These are phyloP conservation scores for Flaveria sonorensis DNA, from an alignment of 129 eudicot species.

Conservation along the genomic window DNA sequence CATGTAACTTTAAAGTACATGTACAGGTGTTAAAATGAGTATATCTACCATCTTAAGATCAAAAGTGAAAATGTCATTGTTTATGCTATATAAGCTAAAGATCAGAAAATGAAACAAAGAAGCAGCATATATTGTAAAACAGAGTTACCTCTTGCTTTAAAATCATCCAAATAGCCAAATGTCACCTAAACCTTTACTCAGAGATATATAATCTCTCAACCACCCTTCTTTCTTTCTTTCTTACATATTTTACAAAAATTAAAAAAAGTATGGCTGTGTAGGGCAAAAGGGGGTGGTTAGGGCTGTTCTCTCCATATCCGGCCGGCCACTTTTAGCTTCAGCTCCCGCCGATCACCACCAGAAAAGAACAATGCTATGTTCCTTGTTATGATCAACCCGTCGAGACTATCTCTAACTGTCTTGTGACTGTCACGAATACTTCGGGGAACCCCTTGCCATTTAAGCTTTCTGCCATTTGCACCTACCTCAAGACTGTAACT, in stretches of 20 bases:
- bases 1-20: too few species aligned
- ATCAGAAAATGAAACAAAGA: conserved; percentile 2
- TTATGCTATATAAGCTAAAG: neutral
- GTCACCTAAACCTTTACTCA: neutral
- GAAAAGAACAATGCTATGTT: conserved; percentile 58
- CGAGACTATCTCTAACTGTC: conserved; percentile 56
- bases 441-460: conserved; percentile 66
- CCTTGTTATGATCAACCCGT: conserved; percentile 53
- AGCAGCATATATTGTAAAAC: neutral
- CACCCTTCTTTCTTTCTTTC: neutral
- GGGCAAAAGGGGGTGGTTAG: neutral
- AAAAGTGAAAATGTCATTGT: too few species aligned
- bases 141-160: too few species aligned
- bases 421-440: conserved; percentile 66
- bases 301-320: conserved; percentile 60
- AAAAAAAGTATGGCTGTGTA: neutral
- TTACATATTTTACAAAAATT: neutral
- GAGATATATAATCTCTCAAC: neutral
- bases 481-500: conserved; percentile 57
- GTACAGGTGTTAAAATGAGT: too few species aligned
- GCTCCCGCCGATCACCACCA: conserved; percentile 55
- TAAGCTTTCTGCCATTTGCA: conserved; percentile 49
- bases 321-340: conserved; percentile 60
- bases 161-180: neutral
- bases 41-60: too few species aligned